Conservation (phyloP, 73 alveolate species). For the Paramecium sonneborni region DNA sequence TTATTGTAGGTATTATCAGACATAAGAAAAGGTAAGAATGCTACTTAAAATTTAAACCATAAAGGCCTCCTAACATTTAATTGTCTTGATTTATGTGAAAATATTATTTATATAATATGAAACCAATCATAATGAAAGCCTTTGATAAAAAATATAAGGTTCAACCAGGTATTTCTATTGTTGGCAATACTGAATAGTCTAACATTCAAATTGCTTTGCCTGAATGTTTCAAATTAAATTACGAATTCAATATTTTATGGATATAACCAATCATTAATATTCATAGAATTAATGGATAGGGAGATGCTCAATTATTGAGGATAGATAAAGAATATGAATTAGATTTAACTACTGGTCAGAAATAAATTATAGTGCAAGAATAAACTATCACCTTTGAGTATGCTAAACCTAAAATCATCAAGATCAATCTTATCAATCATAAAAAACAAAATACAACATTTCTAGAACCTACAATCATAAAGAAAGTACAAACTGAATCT, state of each 20-base stretch:
- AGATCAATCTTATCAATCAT: not conserved
- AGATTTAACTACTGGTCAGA: not conserved
- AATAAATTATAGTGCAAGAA: not conserved
- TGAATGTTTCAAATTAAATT: not conserved
- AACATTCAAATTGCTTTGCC: not conserved
- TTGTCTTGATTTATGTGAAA: not conserved
- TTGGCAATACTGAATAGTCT: not conserved
- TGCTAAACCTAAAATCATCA: not conserved
- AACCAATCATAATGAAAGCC: not conserved
- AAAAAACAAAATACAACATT: not conserved
- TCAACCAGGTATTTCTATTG: not conserved
- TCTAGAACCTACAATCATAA: not conserved
- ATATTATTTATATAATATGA: not conserved
- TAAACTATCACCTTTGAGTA: not conserved
- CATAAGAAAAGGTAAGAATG: not conserved
- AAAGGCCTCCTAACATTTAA: conserved; percentile 52
- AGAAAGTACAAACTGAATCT: not conserved
- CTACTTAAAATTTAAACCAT: conserved; percentile 3
- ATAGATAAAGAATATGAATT: conserved; percentile 15
- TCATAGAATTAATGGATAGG: not conserved
- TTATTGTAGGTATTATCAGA: not conserved
- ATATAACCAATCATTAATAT: not conserved
- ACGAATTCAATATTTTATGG: not conserved
- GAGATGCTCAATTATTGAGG: not conserved
- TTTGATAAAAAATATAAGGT: not conserved